Evolutionary conservation across 2,329 filamentous ascomycete species (phyloP), one percentile per base, ranked within the genome.

Genomic region (Cytospora piceae): DNA sequence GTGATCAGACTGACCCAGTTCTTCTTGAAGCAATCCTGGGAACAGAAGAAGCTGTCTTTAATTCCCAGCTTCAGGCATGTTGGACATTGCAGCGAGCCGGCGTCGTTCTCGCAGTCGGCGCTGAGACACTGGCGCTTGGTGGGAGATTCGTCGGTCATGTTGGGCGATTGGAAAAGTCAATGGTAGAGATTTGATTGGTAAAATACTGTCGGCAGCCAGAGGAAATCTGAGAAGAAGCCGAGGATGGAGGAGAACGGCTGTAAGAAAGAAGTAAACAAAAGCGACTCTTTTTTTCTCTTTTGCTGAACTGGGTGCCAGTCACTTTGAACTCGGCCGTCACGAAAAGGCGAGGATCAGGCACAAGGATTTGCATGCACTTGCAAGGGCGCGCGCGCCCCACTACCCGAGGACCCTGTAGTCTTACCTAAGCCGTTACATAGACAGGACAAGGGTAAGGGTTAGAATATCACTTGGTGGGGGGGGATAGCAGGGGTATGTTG

Each of bases 1-100:
- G 42, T 53, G 39, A n/a, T n/a, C 34, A 59, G 72, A 69, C 87
- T 73, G 88, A 98, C 95, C 95, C 95, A 99, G 83, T 93, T 99
- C 78, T 89, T 90, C 85, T 97, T 98, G 82, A 99, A 99, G 83
- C 95, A 99, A 73, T 98, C 95, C 78, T 99, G 95, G 32, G 93
- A 93, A 82, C 95, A 99, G 81, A 98, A 99, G 80, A 89, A 97
- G 81, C 93, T 96, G 74, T 95, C 92, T 75, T 94, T 88, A 73
- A 89, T 90, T 62, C 90, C 92, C 54, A 94, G 82, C 80, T 97
- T 97, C 74, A 97, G 84, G 77, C 95, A 99, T 58, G 92, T 98
- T 63, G 95, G 95, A 78, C 95, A 99, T 78, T 98, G 94, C 56
- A 99, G 82, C 62, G 89, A 83, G 67, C 92, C 90, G 65, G 94